phyloP scores from a whole-genome alignment of 1,284 basidiomycete genomes.

The Puccinia brachypodii region DNA sequence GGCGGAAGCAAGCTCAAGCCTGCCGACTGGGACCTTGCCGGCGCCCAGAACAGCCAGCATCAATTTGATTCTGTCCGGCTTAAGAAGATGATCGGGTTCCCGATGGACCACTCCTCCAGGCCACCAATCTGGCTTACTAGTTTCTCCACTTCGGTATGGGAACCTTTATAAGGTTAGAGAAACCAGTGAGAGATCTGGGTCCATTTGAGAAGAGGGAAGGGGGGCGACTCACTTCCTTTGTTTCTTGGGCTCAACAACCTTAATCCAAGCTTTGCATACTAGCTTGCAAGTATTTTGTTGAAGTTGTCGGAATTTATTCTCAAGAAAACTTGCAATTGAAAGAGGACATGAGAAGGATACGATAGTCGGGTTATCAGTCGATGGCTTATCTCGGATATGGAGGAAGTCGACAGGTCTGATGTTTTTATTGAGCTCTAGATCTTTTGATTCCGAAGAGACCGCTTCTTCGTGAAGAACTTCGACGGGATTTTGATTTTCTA shows the following conservation, averaged over 20 bases:
- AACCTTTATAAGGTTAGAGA: slow-evolving; percentile 33
- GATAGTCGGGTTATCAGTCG: slow-evolving; percentile 48
- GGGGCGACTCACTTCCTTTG: slow-evolving; percentile 58
- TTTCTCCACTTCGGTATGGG: slow-evolving; percentile 63
- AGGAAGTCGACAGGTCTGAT: neutral
- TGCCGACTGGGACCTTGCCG: slow-evolving; percentile 57
- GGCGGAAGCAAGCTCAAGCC: slow-evolving; percentile 61
- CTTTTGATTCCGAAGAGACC: neutral
- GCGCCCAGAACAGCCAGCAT: slow-evolving; percentile 60
- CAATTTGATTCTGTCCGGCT: slow-evolving; percentile 59
- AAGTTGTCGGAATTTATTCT: slow-evolving; percentile 57
- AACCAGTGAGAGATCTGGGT: neutral
- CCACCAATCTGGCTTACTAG: slow-evolving; percentile 62
- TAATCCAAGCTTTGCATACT: slow-evolving; percentile 62
- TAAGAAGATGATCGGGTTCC: slow-evolving; percentile 63
- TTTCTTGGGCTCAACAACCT: slow-evolving; percentile 63
- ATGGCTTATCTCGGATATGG: slow-evolving; percentile 18
- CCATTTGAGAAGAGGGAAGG: neutral
- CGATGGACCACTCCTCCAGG: slow-evolving; percentile 61
- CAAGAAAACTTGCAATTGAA: slow-evolving; percentile 54
- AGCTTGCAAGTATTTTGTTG: slow-evolving; percentile 62
- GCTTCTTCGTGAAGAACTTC: neutral
- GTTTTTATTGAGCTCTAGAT: slow-evolving; percentile 1
- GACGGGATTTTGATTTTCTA: neutral
- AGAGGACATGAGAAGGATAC: slow-evolving; percentile 43